Conservation (phyloP, 148 eudicot species). For the Diospyros kaki region DNA sequence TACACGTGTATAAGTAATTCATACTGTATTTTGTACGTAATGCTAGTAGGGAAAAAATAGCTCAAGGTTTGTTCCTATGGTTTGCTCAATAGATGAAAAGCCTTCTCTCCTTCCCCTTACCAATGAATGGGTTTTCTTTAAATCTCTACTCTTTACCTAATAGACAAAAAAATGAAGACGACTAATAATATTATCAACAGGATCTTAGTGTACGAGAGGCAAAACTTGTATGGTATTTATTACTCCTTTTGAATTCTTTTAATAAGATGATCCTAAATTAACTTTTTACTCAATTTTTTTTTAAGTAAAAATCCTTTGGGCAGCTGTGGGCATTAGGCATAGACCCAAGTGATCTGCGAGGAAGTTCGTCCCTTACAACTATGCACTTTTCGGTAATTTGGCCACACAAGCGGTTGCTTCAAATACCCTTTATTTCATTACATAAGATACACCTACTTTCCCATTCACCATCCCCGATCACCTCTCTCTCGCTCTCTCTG, state of each 20-base stretch:
- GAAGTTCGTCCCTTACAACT: background rate
- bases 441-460: constrained; percentile 11
- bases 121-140: too few relatives aligned
- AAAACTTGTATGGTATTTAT: too few relatives aligned
- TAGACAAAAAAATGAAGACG: background rate
- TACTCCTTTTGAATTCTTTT: too few relatives aligned
- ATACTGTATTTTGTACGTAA: too few relatives aligned
- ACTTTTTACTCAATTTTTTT: background rate
- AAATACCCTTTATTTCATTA: constrained; percentile 3
- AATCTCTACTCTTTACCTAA: background rate
- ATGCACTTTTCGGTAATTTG: background rate
- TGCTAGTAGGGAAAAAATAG: too few relatives aligned
- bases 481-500: constrained; percentile 4
- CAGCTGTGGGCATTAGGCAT: constrained; percentile 21
- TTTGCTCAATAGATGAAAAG: too few relatives aligned
- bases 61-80: too few relatives aligned
- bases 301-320: constrained; percentile 1
- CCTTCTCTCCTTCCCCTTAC: too few relatives aligned
- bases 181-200: background rate
- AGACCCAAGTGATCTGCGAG: constrained; percentile 14
- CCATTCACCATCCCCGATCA: constrained; percentile 7
- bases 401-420: constrained; percentile 9
- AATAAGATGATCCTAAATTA: too few relatives aligned
- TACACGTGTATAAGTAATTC: too few relatives aligned
- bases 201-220: too few relatives aligned